Percentiles rank a stretch among this genome's conserved stretches.
These are phyloP conservation scores for Zea mays DNA, from an alignment of 176 grass and related monocot species.

Conservation along the genomic window Zm-B73-REFERENCE-NAM-5.0 NC_050103.1:58433001-58433500, in stretches of 20 bases:
- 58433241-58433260: neutral
- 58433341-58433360: neutral
- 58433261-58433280: neutral
- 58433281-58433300: constrained; percentile 35
- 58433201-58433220: neutral
- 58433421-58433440: neutral
- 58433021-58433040: neutral
- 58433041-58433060: neutral
- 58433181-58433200: neutral
- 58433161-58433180: constrained; percentile 8
- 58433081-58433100: neutral
- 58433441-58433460: neutral
- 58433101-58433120: constrained; percentile 8
- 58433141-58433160: constrained; percentile 17
- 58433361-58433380: constrained; percentile 13
- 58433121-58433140: neutral
- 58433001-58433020: neutral
- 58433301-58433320: constrained; percentile 11
- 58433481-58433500: constrained; percentile 26
- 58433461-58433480: constrained; percentile 16
- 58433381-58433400: constrained; percentile 24
- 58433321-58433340: constrained; percentile 11
- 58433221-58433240: constrained; percentile 10
- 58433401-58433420: too few relatives aligned
- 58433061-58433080: neutral